These are phyloP conservation scores for Hyphodiscus sp. DNA, from an alignment of 2,329 filamentous ascomycete genomes.

Conservation along the genomic window DNA sequence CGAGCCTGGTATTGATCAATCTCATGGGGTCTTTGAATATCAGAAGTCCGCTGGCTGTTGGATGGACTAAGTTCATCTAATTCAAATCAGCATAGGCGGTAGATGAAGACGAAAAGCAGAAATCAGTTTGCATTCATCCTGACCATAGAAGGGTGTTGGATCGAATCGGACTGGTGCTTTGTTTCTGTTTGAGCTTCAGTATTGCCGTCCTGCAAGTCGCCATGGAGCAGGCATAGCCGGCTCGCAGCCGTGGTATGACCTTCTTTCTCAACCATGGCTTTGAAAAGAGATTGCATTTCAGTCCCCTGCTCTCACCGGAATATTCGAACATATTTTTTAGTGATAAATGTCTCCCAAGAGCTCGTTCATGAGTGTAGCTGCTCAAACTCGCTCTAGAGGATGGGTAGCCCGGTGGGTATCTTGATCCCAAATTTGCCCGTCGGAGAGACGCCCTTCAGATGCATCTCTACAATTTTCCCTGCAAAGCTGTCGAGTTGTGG, in stretches of 20 bases:
- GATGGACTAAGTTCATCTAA: background rate
- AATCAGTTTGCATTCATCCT: too few species aligned
- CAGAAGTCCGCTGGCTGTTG: too few species aligned
- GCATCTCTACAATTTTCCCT: conserved; percentile 19
- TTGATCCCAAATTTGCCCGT: conserved; percentile 32
- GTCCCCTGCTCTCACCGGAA: background rate
- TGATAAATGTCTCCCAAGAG: conserved; percentile 33
- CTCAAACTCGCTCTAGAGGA: background rate
- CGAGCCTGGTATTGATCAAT: too few species aligned
- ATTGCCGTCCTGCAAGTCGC: too few species aligned
- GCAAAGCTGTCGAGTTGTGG: conserved; percentile 16
- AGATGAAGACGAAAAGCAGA: too few species aligned
- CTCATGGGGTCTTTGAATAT: too few species aligned
- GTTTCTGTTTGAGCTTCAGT: too few species aligned
- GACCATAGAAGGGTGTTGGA: too few species aligned
- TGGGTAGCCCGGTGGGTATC: conserved; percentile 28
- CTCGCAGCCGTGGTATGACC: conserved; percentile 4
- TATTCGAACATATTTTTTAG: conserved; percentile 4
- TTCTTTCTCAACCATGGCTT: conserved; percentile 2
- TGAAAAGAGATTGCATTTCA: background rate
- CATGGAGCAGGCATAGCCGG: background rate
- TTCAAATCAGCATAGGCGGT: background rate
- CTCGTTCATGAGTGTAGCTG: conserved; percentile 31
- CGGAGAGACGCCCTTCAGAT: conserved; percentile 8
- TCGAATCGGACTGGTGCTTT: too few species aligned